Base-by-base conservation (phyloP, 768 basidiomycete genomes). In the Psilocybe subaeruginosa region DNA sequence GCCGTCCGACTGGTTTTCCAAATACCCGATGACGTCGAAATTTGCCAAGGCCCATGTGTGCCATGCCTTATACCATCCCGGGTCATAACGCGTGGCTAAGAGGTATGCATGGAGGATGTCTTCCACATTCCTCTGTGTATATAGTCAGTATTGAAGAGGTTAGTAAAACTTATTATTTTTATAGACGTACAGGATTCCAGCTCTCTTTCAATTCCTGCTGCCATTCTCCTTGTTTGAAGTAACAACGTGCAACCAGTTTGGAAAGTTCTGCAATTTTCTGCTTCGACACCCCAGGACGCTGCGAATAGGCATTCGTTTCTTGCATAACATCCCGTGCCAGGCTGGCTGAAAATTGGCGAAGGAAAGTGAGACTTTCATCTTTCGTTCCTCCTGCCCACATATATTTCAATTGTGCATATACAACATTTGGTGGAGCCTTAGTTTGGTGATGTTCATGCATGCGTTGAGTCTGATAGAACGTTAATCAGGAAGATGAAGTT, bases 21-120 rank as follows among this genome's bases (percentile, higher is more conserved):
- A 78, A 68, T 90, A 85, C 29, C 84, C 82, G 63, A 99, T 88
- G 63, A 98, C 93, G 58, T 98, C 95, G 65, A 97, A 96, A 74
- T 99, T 98, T 3, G 95, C 91, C 56, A 99, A 79, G 2, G 97
- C 97, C 95, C 95, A 99, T 0, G 94, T 95, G 70, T 99, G 97
- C 96, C 96, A 99, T 16, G 97, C 97, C 72, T 99, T 98, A 76
- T 98, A 98, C 97, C 97, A 99, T n/a, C 83, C 81, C 3, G 91
- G 86, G 72, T 99, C 97, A 65, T 93, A 93, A 67, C 91, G 89
- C 2, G 97, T 99, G 0, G 97, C 93, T 31, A 90, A 81, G 54
- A 84, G 81, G 74, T 97, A 98, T 3, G 92, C 88, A 64, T 89
- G 85, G 6, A 99, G 77, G 58, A 98, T 93, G 47, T 91, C 89